Conservation (phyloP, 768 basidiomycete genomes). For the Suillus hirtellus region DNA sequence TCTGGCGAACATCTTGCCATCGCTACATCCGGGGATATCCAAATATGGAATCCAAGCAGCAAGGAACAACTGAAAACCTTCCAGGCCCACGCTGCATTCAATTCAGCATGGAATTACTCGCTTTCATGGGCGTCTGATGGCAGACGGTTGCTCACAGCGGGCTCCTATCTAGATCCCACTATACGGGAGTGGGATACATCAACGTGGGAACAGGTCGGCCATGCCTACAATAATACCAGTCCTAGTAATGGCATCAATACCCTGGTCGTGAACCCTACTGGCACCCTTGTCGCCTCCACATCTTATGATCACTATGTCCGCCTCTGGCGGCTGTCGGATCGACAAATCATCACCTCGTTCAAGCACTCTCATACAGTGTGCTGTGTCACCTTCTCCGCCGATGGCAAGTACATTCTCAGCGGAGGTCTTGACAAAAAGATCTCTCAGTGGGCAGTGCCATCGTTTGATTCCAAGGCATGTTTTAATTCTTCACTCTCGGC, state of each 20-base stretch:
- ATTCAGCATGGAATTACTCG: background rate
- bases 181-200: slow-evolving; percentile 2
- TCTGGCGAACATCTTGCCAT: background rate
- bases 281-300: background rate
- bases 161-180: background rate
- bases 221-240: background rate
- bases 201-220: background rate
- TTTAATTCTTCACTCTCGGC: background rate
- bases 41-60: background rate
- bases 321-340: background rate
- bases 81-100: background rate
- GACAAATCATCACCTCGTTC: background rate
- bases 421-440: background rate
- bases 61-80: background rate
- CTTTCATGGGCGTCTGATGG: background rate
- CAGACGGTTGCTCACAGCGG: background rate
- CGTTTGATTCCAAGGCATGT: background rate
- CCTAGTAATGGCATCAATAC: too few species aligned
- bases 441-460: background rate
- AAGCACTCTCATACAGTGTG: background rate
- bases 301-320: background rate
- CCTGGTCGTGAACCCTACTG: background rate
- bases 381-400: background rate
- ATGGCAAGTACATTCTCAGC: background rate
- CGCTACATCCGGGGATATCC: background rate